These are phyloP conservation scores for Ogataea thermomethanolica DNA, from an alignment of 805 yeast species.

Conservation along the genomic window DNA sequence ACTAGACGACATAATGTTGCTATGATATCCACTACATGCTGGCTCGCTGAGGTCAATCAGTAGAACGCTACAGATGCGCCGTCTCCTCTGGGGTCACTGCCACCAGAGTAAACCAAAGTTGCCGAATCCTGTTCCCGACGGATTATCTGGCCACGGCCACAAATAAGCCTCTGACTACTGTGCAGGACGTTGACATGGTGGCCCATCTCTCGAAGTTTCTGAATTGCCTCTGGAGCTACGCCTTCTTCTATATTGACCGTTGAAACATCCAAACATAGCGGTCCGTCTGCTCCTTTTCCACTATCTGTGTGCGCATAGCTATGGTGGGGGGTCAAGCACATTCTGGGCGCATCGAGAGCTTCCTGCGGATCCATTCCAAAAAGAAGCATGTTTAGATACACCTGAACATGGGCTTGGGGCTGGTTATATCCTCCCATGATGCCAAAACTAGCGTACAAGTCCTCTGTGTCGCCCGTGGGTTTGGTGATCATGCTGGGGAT, in stretches of 20 bases:
- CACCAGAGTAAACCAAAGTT: slow-evolving; percentile 55
- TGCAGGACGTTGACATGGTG: slow-evolving; percentile 47
- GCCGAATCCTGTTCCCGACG: slow-evolving; percentile 36
- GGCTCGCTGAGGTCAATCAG: too few relatives aligned
- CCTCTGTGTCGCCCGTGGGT: slow-evolving; percentile 28
- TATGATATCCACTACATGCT: too few relatives aligned
- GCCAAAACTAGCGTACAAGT: slow-evolving; percentile 58
- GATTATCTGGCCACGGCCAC: slow-evolving; percentile 74
- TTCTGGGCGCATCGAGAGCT: slow-evolving; percentile 71
- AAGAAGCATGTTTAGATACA: slow-evolving; percentile 57
- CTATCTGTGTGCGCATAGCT: slow-evolving; percentile 39
- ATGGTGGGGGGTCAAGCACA: slow-evolving; percentile 57
- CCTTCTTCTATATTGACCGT: slow-evolving; percentile 66
- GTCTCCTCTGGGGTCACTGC: slow-evolving; percentile 82
- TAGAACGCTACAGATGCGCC: slow-evolving; percentile 66
- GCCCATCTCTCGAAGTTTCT: slow-evolving; percentile 48
- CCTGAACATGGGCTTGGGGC: slow-evolving; percentile 83
- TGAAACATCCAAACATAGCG: slow-evolving; percentile 56
- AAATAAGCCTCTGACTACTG: slow-evolving; percentile 38
- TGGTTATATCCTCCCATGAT: slow-evolving; percentile 83
- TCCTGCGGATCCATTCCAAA: slow-evolving; percentile 70
- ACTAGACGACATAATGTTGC: not conserved
- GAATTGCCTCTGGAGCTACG: slow-evolving; percentile 43
- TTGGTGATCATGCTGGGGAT: slow-evolving; percentile 77
- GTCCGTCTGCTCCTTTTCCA: slow-evolving; percentile 63